Evolutionary conservation across 768 basidiomycete genomes (phyloP), one percentile per base, ranked within the genome.

Genomic region (Collybia sordida): DNA sequence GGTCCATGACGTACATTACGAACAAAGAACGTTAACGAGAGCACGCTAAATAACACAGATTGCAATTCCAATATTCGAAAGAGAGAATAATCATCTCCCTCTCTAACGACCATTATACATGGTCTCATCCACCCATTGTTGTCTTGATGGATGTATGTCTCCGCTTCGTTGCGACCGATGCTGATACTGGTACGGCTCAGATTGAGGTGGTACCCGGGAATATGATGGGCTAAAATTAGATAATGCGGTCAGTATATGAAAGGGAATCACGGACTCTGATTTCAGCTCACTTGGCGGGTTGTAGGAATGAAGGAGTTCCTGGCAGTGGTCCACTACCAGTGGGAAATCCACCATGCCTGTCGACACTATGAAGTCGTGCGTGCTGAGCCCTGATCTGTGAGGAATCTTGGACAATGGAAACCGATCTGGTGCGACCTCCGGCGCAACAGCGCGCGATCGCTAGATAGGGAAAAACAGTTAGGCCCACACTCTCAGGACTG

Each of bases 41-140:
- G 31, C 40, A 41, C 9, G 17, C 21, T 41, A 19, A 21, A 25
- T 41, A 25, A 22, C 24, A 14, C 6, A 21, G 23, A 41, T 41
- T 9, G 19, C 8, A 41, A 41, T 41, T 41, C 40, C 40, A 41
- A 14, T 11, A 41, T 25, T 15, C 17, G 24, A 41, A 41, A 6
- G 8, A 11, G 21, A 25, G 24, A 41, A 9, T 9, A 12, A 41
- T 15, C 22, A 49, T n/a, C 28, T 49, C 24, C 40, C 39, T 42
- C 34, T 40, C 24, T 14, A 31, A 25, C 3, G 40, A 12, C 40
- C 48, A 23, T 49, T 49, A 35, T 42, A 49, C 48, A 35, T 7
- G 45, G 61, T 62, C 12, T 71, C 73, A 52, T 80, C 78, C 23
- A 79, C 78, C 77, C 77, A 79, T 42, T 27, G 35, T 27, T 35